phyloP scores from a whole-genome alignment of 306 rosid species.

The Quercus wislizeni region DNA sequence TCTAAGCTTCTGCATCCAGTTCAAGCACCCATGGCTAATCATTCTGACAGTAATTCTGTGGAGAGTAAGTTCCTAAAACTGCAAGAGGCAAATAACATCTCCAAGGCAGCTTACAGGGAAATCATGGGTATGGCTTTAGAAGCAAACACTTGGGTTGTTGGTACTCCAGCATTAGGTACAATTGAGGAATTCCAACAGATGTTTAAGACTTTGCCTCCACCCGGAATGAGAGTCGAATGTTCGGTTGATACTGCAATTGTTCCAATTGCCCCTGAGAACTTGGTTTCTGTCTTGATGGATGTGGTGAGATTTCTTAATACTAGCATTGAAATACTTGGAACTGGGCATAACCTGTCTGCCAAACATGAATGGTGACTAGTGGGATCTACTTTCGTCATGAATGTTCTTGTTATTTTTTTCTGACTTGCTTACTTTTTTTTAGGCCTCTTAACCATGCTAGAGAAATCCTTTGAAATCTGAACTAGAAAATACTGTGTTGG shows the following conservation, averaged over 20 bases:
- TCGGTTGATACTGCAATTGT: background rate
- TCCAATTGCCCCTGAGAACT: background rate
- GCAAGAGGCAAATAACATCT: constrained; percentile 25
- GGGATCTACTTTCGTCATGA: too few species aligned
- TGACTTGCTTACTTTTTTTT: too few species aligned
- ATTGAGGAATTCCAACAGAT: constrained; percentile 21
- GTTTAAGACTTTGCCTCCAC: constrained; percentile 15
- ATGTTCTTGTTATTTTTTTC: too few species aligned
- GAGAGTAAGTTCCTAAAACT: constrained; percentile 11
- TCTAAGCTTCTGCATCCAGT: background rate
- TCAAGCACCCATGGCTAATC: background rate
- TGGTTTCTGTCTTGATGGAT: constrained; percentile 5
- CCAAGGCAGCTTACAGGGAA: constrained; percentile 29
- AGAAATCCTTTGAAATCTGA: background rate
- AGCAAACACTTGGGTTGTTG: constrained; percentile 14
- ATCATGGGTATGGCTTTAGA: constrained; percentile 17
- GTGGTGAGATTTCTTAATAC: constrained; percentile 20
- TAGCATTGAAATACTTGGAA: background rate
- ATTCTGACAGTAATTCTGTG: background rate
- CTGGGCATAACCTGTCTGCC: background rate
- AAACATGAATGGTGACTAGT: background rate
- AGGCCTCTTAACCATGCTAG: background rate
- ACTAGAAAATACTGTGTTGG: background rate
- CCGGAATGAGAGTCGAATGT: constrained; percentile 17
- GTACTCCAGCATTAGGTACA: constrained; percentile 13